Evolutionary conservation across 2,329 filamentous ascomycete genomes (phyloP).

Genomic region (Penicillium frequentans): DNA sequence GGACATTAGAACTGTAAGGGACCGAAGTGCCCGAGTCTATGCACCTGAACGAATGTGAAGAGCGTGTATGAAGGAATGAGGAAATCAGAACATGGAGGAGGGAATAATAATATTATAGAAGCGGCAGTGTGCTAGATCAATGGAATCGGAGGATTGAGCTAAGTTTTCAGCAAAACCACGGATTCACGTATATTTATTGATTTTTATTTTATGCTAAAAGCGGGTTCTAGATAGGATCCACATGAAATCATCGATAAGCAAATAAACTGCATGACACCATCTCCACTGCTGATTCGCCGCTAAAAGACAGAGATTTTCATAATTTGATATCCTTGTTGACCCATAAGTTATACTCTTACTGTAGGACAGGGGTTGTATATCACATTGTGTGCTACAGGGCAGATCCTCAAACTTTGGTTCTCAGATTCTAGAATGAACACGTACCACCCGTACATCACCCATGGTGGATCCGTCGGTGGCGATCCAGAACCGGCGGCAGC

Average conservation of each 20-base stretch:
- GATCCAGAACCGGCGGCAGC: neutral
- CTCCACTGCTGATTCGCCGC: neutral
- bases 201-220: neutral
- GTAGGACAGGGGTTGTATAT: neutral
- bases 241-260: slow-evolving; percentile 3
- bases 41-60: neutral
- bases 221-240: neutral
- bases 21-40: neutral
- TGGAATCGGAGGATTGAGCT: neutral
- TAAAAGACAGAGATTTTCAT: neutral
- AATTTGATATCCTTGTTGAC: neutral
- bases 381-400: neutral
- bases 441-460: slow-evolving; percentile 12
- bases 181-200: neutral
- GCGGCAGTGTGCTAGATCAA: neutral
- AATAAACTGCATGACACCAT: neutral
- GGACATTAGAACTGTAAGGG: slow-evolving; percentile 16
- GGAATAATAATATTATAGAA: neutral
- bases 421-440: slow-evolving; percentile 5
- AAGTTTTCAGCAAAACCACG: neutral
- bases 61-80: neutral
- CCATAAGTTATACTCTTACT: neutral
- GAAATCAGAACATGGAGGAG: neutral
- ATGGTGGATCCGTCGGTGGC: slow-evolving; percentile 15
- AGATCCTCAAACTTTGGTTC: neutral